Base-by-base conservation (phyloP, 371 early-diverging fungal species). In the Rhizopus microsporus region DNA sequence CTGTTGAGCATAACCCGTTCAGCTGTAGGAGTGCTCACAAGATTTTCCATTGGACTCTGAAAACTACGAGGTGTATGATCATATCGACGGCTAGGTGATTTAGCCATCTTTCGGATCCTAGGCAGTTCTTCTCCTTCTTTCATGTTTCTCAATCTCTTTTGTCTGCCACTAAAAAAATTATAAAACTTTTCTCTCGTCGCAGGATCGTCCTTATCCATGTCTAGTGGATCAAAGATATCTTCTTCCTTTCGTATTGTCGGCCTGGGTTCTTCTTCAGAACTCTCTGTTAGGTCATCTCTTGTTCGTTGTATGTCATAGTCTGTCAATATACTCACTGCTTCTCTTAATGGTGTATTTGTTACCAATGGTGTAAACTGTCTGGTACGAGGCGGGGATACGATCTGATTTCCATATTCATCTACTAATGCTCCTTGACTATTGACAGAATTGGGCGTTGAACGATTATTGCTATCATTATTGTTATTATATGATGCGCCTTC, bases 331-430 rank as follows among this genome's bases (percentile, higher is more conserved):
- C 47, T 57, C 2, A 71, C 71, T 15, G 72, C 74, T 47, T 75
- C 69, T 29, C 66, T 63, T 7, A 67, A 62, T 1, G 79, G 79
- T 12, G 79, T 76, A 13, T 57, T 55, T 6, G 63, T 38, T 38
- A 75, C 46, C 7, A 52, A 51, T 5, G 58, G 17, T 1, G 62
- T 59, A 64, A 73, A 76, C n/a, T 72, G 71, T 12, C 74, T 61
- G 0, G 71, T 79, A 31, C 63, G 68, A 15, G 79, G 79, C 30
- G 79, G 76, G 12, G 79, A 78, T 0, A 47, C 51, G 23, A 40
- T 40, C 29, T 54, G 54, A n/a, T 54, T 44, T 16, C 54, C 31
- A 31, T 40, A 44, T 37, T 44, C 60, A 53, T 51, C 56, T 48
- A 38, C 59, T 44, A 17, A 59, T 59, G 46, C 54, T 38, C 68